Evolutionary conservation across 441 rosid species (phyloP), one percentile per base, ranked within the genome.

Genomic region (Jatropha multifida): DNA sequence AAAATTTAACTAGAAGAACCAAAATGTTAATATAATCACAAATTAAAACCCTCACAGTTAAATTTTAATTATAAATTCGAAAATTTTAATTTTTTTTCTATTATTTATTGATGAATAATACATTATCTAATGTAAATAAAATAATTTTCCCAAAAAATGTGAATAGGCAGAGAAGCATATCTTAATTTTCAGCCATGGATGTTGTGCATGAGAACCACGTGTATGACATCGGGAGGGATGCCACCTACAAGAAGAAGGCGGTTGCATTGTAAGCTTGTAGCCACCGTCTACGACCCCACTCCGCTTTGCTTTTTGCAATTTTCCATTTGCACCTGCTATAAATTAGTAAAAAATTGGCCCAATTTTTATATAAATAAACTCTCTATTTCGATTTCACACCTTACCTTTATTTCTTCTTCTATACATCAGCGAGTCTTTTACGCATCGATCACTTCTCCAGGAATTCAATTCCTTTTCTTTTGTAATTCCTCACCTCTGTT

Each of bases 401-500:
- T 3, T 18, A 15, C 26, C 15, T 60, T 44, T 48, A 11, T 40
- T 7, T 38, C 27, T 15, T 27, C 17, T 56, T 66, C 56, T 48
- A 59, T 48, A 68, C 32, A 40, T 44, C 60, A 27, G 77, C 68
- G 51, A 75, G 61, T 38, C 7, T 55, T 69, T 41, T 44, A 76
- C 74, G 74, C 74, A 26, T 59, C 68, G 52, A 26, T 42, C 38
- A 23, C 17, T 26, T 9, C 26, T 2, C 10, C 4, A 41, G 60
- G 37, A 73, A 73, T 73, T 61, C 69, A 64, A 18, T 51, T 32
- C 26, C 14, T 3, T 59, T 60, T 23, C 15, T 48, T 46, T 60
- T 58, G 72, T 68, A 68, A 75, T 68, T 68, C 51, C 73, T 75
- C 41, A 12, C 44, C 51, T 68, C 2, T 58, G 11, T 41, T 41